These are phyloP conservation scores for Ceratobasidium sp. DNA, from an alignment of 1,284 basidiomycete genomes.

Conservation along the genomic window DNA sequence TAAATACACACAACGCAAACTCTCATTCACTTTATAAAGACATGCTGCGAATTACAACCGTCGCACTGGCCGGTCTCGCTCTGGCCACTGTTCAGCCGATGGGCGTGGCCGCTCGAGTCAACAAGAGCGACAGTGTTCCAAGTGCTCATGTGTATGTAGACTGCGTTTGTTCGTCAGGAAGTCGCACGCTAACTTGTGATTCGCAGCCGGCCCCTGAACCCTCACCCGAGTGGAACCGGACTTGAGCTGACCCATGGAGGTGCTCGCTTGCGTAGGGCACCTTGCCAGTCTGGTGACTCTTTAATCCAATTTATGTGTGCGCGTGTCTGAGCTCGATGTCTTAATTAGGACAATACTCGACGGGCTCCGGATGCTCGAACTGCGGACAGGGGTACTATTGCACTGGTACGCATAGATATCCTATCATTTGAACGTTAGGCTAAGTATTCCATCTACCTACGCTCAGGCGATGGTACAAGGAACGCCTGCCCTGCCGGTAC, in stretches of 20 bases:
- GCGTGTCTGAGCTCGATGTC: background rate
- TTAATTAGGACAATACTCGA: background rate
- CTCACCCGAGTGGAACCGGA: background rate
- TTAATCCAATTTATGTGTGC: background rate
- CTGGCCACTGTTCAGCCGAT: conserved; percentile 10
- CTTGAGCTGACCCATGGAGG: background rate
- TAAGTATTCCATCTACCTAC: background rate
- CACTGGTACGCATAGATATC: background rate
- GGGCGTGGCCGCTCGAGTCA: background rate
- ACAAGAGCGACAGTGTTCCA: background rate
- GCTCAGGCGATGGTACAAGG: background rate
- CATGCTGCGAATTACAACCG: conserved; percentile 10
- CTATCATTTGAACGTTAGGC: background rate
- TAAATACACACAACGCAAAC: background rate
- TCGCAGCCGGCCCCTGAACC: background rate
- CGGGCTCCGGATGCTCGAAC: background rate
- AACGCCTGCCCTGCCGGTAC: conserved; percentile 10
- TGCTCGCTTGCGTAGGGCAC: background rate
- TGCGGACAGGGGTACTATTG: conserved; percentile 11
- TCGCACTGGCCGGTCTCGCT: conserved; percentile 12
- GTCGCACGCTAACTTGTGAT: background rate
- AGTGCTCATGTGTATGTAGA: background rate
- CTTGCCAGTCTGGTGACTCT: conserved; percentile 6
- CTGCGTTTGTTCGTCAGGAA: background rate
- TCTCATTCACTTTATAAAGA: background rate